A percentile compares a stretch with the other conserved stretches of the same genome.
Conservation (phyloP, 768 basidiomycete genomes). For the Chalciporus chontae region DNA sequence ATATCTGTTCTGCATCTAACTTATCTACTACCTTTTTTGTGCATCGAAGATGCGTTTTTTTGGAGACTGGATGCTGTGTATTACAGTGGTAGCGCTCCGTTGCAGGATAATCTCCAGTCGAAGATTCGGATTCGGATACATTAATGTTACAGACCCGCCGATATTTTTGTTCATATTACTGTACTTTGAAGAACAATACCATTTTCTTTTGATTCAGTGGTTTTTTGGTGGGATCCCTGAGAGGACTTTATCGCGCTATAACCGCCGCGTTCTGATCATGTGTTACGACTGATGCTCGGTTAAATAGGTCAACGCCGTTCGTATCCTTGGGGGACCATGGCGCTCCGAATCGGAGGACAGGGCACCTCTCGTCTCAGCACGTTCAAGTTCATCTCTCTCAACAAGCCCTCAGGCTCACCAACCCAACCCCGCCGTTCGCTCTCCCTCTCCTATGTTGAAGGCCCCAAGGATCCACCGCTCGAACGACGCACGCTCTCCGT, state of each 20-base stretch:
- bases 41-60: background rate
- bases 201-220: too few relatives aligned
- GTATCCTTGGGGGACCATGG: constrained; percentile 3
- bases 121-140: background rate
- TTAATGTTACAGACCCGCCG: background rate
- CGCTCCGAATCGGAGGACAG: background rate
- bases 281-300: background rate
- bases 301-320: too few relatives aligned
- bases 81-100: too few relatives aligned
- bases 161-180: background rate
- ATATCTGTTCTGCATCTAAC: constrained; percentile 24
- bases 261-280: background rate
- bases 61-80: background rate
- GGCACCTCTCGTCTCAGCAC: background rate
- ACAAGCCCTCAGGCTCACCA: background rate
- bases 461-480: constrained; percentile 54
- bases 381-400: constrained; percentile 3
- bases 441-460: constrained; percentile 53
- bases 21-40: constrained; percentile 12
- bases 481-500: constrained; percentile 51
- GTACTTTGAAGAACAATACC: background rate
- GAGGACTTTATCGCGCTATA: too few relatives aligned
- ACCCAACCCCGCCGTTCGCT: constrained; percentile 26
- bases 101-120: background rate
- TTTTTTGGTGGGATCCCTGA: too few relatives aligned